phyloP scores from a whole-genome alignment of 1,284 basidiomycete species.

The Fistulinella staudtii region DNA sequence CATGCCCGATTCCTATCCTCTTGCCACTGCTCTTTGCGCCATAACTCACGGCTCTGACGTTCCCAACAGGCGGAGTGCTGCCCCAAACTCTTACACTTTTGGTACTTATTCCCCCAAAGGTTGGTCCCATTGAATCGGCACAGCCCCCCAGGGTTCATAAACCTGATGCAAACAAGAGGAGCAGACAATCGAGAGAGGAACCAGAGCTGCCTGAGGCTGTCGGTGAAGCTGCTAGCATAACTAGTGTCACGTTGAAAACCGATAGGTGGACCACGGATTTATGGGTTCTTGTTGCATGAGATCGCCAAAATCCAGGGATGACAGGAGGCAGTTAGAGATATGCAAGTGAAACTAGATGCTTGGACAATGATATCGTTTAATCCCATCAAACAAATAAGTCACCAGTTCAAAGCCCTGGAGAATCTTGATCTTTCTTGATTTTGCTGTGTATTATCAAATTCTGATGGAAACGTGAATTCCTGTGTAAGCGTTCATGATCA shows the following conservation, averaged over 20 bases:
- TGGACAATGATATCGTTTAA: constrained; percentile 10
- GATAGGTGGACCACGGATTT: constrained; percentile 82
- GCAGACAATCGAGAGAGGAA: constrained; percentile 50
- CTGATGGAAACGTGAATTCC: background rate
- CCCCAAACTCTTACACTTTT: too few relatives aligned
- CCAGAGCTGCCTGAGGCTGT: constrained; percentile 50
- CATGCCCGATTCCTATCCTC: too few relatives aligned
- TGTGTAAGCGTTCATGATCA: background rate
- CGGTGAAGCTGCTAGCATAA: constrained; percentile 66
- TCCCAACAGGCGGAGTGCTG: too few relatives aligned
- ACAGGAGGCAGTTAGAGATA: constrained; percentile 86
- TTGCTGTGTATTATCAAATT: too few relatives aligned
- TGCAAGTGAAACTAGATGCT: constrained; percentile 44
- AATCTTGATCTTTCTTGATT: constrained; percentile 31
- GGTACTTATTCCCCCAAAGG: constrained; percentile 87
- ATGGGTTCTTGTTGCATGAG: constrained; percentile 93
- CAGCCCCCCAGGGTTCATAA: constrained; percentile 28
- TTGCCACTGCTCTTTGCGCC: too few relatives aligned
- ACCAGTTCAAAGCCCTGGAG: constrained; percentile 30
- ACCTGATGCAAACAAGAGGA: constrained; percentile 37
- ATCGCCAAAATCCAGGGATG: constrained; percentile 89
- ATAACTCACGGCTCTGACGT: too few relatives aligned
- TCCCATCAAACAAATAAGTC: constrained; percentile 23
- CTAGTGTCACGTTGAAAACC: constrained; percentile 79
- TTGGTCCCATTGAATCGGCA: constrained; percentile 52